Evolutionary conservation across 768 basidiomycete species (phyloP).

Genomic region (Lactarius indigo): DNA sequence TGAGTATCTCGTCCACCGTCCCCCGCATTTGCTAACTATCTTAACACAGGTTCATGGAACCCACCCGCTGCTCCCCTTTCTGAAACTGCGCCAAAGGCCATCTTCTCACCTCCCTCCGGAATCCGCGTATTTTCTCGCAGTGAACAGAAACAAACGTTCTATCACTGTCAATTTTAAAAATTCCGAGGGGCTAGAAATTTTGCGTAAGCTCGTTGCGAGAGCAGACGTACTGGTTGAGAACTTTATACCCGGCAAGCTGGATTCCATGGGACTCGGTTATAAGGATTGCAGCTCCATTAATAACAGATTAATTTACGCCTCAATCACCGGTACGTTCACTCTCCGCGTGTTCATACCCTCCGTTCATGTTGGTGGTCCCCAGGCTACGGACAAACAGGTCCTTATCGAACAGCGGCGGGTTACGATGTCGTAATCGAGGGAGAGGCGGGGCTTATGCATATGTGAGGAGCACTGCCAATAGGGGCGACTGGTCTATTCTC

Average conservation of each 20-base stretch:
- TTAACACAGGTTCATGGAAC: constrained; percentile 33
- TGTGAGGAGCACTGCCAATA: constrained; percentile 46
- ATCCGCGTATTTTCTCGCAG: constrained; percentile 88
- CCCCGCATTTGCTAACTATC: neutral
- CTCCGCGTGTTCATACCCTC: neutral
- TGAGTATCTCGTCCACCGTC: constrained; percentile 29
- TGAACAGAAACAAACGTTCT: constrained; percentile 86
- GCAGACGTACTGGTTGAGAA: constrained; percentile 92
- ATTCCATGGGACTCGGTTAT: constrained; percentile 80
- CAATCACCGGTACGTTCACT: constrained; percentile 66
- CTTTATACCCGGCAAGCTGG: constrained; percentile 81
- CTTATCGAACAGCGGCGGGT: constrained; percentile 76
- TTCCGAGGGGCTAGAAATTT: constrained; percentile 69
- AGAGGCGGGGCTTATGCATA: constrained; percentile 94
- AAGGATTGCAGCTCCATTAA: constrained; percentile 78
- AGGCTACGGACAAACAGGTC: constrained; percentile 89
- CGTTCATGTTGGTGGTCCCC: constrained; percentile 14
- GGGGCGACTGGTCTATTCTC: constrained; percentile 19
- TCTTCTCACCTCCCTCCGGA: constrained; percentile 77
- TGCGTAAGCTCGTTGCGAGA: constrained; percentile 63
- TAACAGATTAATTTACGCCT: constrained; percentile 78
- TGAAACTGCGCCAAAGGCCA: constrained; percentile 44
- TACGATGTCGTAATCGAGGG: constrained; percentile 67
- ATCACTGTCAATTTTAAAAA: constrained; percentile 87
- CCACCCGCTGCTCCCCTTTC: constrained; percentile 40